phyloP scores from a whole-genome alignment of 495 filamentous ascomycete genomes.

The Cudoniella acicularis region DNA sequence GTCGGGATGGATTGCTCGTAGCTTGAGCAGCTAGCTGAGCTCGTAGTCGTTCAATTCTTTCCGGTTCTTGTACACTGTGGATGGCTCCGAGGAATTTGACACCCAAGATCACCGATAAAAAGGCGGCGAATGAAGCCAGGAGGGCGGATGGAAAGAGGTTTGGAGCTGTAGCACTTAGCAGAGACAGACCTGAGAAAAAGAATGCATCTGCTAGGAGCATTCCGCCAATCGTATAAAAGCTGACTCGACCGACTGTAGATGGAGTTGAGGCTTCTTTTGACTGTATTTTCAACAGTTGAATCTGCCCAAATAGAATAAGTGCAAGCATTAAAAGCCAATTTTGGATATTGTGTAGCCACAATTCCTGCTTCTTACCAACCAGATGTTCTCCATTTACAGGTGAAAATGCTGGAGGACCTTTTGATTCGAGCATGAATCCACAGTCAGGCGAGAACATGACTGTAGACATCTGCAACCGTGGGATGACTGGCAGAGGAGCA shows the following conservation, averaged over 20 bases:
- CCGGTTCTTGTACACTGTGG: constrained; percentile 81
- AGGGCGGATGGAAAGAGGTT: constrained; percentile 66
- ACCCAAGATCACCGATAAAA: constrained; percentile 56
- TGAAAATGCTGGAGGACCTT: constrained; percentile 70
- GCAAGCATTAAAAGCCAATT: constrained; percentile 65
- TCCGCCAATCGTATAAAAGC: constrained; percentile 79
- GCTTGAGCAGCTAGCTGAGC: constrained; percentile 34
- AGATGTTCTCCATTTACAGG: constrained; percentile 65
- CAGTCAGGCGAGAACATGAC: constrained; percentile 93
- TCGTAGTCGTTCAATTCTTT: constrained; percentile 59
- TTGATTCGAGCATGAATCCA: constrained; percentile 84
- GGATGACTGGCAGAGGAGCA: constrained; percentile 61
- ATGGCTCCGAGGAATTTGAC: constrained; percentile 87
- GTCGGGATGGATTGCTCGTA: constrained; percentile 1
- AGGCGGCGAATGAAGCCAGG: constrained; percentile 32
- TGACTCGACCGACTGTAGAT: constrained; percentile 87
- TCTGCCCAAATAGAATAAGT: constrained; percentile 60
- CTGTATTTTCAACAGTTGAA: constrained; percentile 73
- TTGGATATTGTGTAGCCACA: constrained; percentile 62
- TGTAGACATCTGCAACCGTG: constrained; percentile 74
- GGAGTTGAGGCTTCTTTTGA: constrained; percentile 90
- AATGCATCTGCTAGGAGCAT: constrained; percentile 83
- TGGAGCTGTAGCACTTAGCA: constrained; percentile 33
- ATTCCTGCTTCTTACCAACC: constrained; percentile 72
- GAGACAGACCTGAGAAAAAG: constrained; percentile 57